Conservation (phyloP, 2,329 filamentous ascomycete genomes). For the Aspergillus sp. region DNA sequence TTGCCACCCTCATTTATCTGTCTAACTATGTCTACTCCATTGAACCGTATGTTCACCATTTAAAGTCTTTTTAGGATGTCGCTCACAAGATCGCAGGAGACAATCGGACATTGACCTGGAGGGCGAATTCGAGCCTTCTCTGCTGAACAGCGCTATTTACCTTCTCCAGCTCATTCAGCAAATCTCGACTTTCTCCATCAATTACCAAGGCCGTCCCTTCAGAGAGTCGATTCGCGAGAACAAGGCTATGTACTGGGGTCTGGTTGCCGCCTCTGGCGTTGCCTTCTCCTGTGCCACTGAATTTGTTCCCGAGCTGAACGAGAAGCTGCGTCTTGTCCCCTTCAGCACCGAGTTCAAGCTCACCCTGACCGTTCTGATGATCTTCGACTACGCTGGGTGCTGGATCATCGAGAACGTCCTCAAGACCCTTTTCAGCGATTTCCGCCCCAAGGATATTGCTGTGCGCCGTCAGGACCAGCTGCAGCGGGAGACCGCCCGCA, state of each 20-base stretch:
- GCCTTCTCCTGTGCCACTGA: conserved; percentile 95
- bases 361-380: conserved; percentile 81
- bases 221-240: conserved; percentile 94
- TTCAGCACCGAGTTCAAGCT: conserved; percentile 87
- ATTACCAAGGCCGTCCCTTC: conserved; percentile 98
- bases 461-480: conserved; percentile 83
- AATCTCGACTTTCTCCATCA: conserved; percentile 98
- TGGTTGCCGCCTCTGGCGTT: conserved; percentile 82
- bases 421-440: conserved; percentile 86
- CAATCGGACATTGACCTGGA: conserved; percentile 77
- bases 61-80: conserved; percentile 16
- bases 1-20: conserved; percentile 90
- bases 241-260: conserved; percentile 96
- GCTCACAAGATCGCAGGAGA: conserved; percentile 43
- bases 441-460: conserved; percentile 90
- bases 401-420: conserved; percentile 83
- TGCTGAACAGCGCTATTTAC: conserved; percentile 96
- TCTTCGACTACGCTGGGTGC: conserved; percentile 82
- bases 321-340: conserved; percentile 86
- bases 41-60: conserved; percentile 66
- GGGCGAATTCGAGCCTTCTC: conserved; percentile 87
- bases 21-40: conserved; percentile 82
- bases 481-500: conserved; percentile 69
- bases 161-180: conserved; percentile 97
- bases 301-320: conserved; percentile 91